Evolutionary conservation across 352 stramenopile species (phyloP), one percentile per base, ranked within the genome.

Genomic region (Pythium phragmiticola): DNA sequence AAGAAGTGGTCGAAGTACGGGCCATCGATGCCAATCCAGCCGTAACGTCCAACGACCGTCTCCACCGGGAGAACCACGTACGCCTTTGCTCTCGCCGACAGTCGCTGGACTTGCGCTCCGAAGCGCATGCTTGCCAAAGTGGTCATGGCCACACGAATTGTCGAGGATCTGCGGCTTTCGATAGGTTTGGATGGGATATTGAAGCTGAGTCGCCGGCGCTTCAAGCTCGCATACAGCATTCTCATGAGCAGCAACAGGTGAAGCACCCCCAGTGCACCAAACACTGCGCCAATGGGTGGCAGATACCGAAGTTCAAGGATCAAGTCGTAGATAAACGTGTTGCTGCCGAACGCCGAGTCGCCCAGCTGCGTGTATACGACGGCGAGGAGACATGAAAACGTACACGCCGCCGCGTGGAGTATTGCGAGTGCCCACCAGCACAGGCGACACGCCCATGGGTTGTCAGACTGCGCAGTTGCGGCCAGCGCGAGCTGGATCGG

Each of bases 1-100:
- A 49, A 49, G 9, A 49, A 49, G 17, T 49, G 43, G 43, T 49
- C 43, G 8, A 49, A 49, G 8, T 49, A 49, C 43, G n/a, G n/a
- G 0, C 43, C 43, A 49, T 49, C 43, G 16, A 49, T 23, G 43
- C 43, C 43, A 23, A 49, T 11, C 43, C 43, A 49, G 43, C 43
- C 43, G 17, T 26, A 16, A n/a, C 43, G 43, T 7, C 43, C 43
- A 9, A 49, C 21, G n/a, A 49, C 16, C n/a, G 3, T 49, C 9
- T 49, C 43, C 12, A 49, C 28, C 4, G 43, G 43, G 16, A 21
- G 17, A 13, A 49, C n/a, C 8, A 49, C 4, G 19, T 23, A 21
- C 43, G 4, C 4, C 43, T 49, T 13, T 4, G 26, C 26, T 28
- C 26, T 28, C 26, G 26, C 26, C 26, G 4, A 28, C 26, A 28